Conservation (phyloP, 208 protist genomes). For the Leishmania aethiopica region DNA sequence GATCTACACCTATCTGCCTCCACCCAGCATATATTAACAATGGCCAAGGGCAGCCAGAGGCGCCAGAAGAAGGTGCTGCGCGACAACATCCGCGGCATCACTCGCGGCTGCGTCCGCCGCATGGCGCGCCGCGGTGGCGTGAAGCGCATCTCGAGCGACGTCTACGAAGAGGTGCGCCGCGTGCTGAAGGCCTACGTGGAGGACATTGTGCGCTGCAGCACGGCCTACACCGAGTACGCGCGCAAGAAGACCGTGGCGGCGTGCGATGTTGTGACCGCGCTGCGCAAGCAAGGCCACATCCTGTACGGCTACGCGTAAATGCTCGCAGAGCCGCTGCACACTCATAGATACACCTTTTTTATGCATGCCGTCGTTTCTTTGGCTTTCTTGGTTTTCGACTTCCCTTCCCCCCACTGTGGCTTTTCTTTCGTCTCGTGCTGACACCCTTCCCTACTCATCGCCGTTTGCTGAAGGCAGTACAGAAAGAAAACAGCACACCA, state of each 20-base stretch:
- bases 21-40: not conserved
- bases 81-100: slow-evolving; percentile 35
- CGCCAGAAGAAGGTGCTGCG: not conserved
- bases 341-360: not conserved
- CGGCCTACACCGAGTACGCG: slow-evolving; percentile 86
- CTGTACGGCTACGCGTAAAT: slow-evolving; percentile 88
- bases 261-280: slow-evolving; percentile 85
- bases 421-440: not conserved
- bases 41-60: not conserved
- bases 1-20: too few species aligned
- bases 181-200: slow-evolving; percentile 89
- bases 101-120: slow-evolving; percentile 68
- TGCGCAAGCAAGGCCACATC: slow-evolving; percentile 88
- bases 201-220: slow-evolving; percentile 77
- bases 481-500: not conserved
- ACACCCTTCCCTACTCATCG: not conserved
- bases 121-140: slow-evolving; percentile 92
- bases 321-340: not conserved
- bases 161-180: slow-evolving; percentile 71
- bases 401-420: not conserved
- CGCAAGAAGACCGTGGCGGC: slow-evolving; percentile 85
- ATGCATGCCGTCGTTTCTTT: not conserved
- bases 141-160: slow-evolving; percentile 83
- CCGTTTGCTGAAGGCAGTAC: not conserved
- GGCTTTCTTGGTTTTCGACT: not conserved